Evolutionary conservation across 2,329 filamentous ascomycete genomes (phyloP), one percentile per base, ranked within the genome.

Genomic region (Colletotrichum karsti): DNA sequence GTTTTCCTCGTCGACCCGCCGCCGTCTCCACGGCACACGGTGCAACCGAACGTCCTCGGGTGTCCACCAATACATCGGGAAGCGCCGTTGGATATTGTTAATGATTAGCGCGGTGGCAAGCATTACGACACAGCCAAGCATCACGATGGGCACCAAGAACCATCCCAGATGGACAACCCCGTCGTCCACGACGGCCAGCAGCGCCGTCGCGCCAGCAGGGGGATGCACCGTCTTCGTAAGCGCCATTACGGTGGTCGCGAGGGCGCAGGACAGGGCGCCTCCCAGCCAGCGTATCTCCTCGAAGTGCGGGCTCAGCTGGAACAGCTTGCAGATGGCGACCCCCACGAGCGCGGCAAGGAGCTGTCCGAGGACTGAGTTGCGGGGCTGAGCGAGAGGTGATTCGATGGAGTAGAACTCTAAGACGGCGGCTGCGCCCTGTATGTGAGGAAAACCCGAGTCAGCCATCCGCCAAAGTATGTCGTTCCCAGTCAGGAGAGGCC

Each of bases 171-270:
- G 72, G 9, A 84, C 81, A 1, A 89, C 80, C 2, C 82, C 79
- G 2, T 84, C 79, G 65, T 90, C 88, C 1, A 89, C 83, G 0
- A 91, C 90, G 0, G 91, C 91, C 26, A 94, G 79, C 1, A 95
- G 79, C 0, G 91, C 92, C 1, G 92, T 94, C 8, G 92, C 92
- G 5, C 92, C 92, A 0, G 91, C 92, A 0, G 92, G 92, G 0
- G 92, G 92, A 71, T 94, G 91, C 0, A 92, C 84, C 0, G 91
- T 93, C 58, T 90, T 91, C 2, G 91, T 94, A 22, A 93, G 73
- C 0, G 84, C 85, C 92, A 94, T 94, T 63, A 88, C 65, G 1
- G 85, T 81, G 1, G 88, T 92, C 0, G 91, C 85, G 3, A 85
- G 76, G 0, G 89, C 91, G 71, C 91, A 93, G 1, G 90, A 82